Conservation (phyloP, 2,329 filamentous ascomycete genomes). For the Colletotrichum truncatum region DNA sequence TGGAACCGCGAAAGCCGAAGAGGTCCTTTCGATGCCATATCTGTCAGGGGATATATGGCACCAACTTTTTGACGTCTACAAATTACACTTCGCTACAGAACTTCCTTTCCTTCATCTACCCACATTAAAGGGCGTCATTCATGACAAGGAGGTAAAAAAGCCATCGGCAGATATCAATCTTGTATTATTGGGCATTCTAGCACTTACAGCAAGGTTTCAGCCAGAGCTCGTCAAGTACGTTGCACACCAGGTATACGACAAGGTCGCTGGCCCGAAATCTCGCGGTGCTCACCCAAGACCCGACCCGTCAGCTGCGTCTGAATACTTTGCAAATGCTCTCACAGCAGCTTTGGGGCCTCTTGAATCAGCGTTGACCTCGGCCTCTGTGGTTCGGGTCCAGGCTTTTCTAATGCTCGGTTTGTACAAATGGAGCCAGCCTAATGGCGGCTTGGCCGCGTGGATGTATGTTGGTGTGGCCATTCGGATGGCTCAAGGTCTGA, state of each 20-base stretch:
- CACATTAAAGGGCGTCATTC: conserved; percentile 65
- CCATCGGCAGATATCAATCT: conserved; percentile 60
- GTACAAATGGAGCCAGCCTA: conserved; percentile 75
- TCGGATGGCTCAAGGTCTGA: conserved; percentile 69
- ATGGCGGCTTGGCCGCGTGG: conserved; percentile 69
- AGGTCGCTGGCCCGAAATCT: conserved; percentile 41
- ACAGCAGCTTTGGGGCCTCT: conserved; percentile 58
- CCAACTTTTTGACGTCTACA: conserved; percentile 75
- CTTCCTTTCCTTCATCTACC: conserved; percentile 76
- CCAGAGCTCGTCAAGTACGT: conserved; percentile 65
- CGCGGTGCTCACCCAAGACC: conserved; percentile 44
- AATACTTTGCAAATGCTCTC: conserved; percentile 71
- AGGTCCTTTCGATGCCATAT: conserved; percentile 69
- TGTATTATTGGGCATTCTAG: conserved; percentile 72
- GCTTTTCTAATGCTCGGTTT: conserved; percentile 76
- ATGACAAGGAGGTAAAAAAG: conserved; percentile 46
- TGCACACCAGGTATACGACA: conserved; percentile 45
- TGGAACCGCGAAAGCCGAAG: conserved; percentile 55
- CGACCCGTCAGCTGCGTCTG: conserved; percentile 66
- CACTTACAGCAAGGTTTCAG: conserved; percentile 76
- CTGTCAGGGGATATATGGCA: conserved; percentile 74
- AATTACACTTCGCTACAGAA: conserved; percentile 76
- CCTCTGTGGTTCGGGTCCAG: conserved; percentile 71
- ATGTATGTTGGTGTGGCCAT: conserved; percentile 72
- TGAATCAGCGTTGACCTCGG: conserved; percentile 56